These are phyloP conservation scores for Coniochaeta prunicola DNA, from an alignment of 2,329 filamentous ascomycete genomes.

Conservation along the genomic window DNA sequence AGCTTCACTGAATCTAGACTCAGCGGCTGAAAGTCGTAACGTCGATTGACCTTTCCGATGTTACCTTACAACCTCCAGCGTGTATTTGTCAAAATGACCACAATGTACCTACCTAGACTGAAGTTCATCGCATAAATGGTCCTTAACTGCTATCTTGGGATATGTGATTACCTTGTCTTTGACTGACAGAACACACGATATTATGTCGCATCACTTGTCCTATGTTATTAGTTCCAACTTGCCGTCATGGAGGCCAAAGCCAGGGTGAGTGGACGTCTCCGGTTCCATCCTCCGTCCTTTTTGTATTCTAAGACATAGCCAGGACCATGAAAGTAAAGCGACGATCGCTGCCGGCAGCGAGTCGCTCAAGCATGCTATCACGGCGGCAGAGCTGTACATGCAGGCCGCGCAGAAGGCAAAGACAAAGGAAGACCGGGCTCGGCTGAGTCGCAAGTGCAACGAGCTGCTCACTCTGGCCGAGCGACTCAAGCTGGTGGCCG, in stretches of 20 bases:
- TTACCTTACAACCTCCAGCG: neutral
- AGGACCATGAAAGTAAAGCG: constrained; percentile 49
- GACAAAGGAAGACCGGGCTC: constrained; percentile 54
- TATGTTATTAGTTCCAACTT: neutral
- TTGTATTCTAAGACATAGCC: constrained; percentile 1
- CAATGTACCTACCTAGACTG: neutral
- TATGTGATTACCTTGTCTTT: neutral
- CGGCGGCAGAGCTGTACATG: constrained; percentile 76
- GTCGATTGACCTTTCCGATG: neutral
- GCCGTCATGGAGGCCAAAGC: constrained; percentile 39
- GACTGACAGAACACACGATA: neutral
- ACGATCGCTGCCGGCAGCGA: constrained; percentile 45
- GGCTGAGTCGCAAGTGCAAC: constrained; percentile 62
- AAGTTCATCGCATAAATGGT: neutral
- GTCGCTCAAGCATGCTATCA: constrained; percentile 69
- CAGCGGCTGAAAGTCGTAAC: neutral
- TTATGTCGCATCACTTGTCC: neutral
- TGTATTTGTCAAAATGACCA: neutral
- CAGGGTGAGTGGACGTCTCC: constrained; percentile 21
- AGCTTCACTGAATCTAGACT: too few relatives aligned
- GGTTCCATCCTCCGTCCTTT: neutral
- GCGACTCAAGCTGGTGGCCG: constrained; percentile 52
- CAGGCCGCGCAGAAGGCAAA: constrained; percentile 58
- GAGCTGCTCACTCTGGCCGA: constrained; percentile 67
- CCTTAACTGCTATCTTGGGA: neutral